Percentiles rank a stretch among this genome's conserved stretches.
These are phyloP conservation scores for Leccinum uliginosum DNA, from an alignment of 768 basidiomycete genomes.

Conservation along the genomic window DNA sequence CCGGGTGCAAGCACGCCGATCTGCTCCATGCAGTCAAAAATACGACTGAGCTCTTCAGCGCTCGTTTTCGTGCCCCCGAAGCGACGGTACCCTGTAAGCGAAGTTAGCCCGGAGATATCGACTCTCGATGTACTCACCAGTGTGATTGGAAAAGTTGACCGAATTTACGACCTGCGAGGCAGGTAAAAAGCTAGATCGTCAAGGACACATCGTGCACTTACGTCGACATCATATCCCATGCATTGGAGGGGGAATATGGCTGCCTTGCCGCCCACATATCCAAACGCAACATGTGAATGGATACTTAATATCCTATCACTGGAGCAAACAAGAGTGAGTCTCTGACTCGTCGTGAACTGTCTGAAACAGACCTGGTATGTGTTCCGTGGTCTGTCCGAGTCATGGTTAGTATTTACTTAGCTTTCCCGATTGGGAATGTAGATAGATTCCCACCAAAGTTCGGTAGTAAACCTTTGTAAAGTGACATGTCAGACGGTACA, in stretches of 20 bases:
- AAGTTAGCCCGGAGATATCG: neutral
- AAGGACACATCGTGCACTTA: constrained; percentile 33
- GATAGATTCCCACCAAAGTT: neutral
- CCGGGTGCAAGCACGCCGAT: constrained; percentile 72
- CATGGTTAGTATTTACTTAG: neutral
- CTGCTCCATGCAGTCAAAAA: constrained; percentile 69
- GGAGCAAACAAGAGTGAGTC: constrained; percentile 5
- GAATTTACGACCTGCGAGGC: constrained; percentile 73
- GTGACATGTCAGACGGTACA: constrained; percentile 55
- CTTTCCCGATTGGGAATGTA: neutral
- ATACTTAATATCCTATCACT: constrained; percentile 74
- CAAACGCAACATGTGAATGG: constrained; percentile 90
- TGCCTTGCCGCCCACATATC: constrained; percentile 88
- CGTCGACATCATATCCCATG: constrained; percentile 95
- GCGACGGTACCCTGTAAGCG: constrained; percentile 67
- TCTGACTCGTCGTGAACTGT: neutral
- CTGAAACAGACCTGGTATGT: neutral
- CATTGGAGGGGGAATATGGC: constrained; percentile 76
- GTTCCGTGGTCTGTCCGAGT: neutral
- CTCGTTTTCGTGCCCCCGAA: constrained; percentile 77
- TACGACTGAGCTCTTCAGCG: constrained; percentile 67
- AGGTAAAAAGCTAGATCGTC: neutral
- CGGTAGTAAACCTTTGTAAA: neutral
- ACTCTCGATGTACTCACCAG: constrained; percentile 46
- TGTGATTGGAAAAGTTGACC: constrained; percentile 93